Percentiles rank a stretch among this genome's conserved stretches.
These are phyloP conservation scores for Setaria viridis DNA, from an alignment of 202 grass and related monocot genomes.

Conservation along the genomic window DNA sequence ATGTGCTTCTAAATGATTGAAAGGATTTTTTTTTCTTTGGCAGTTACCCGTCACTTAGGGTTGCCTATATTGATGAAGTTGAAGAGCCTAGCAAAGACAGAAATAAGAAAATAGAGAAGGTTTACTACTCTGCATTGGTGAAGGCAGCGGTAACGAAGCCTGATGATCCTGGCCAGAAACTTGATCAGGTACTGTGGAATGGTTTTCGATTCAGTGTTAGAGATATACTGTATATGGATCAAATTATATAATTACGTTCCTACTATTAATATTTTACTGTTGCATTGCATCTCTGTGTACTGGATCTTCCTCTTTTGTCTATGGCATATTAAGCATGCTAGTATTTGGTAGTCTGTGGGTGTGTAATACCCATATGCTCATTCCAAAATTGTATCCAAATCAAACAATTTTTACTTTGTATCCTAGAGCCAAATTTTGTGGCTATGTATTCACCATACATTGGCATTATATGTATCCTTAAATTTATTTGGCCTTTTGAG, in stretches of 20 bases:
- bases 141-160: slow-evolving; percentile 86
- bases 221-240: slow-evolving; percentile 27
- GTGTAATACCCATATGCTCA: background rate
- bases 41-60: slow-evolving; percentile 92
- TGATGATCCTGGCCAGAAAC: slow-evolving; percentile 68
- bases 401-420: background rate
- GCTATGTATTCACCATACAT: background rate
- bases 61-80: slow-evolving; percentile 96
- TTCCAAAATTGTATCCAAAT: slow-evolving; percentile 6
- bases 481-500: slow-evolving; percentile 16
- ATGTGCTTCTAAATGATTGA: slow-evolving; percentile 23
- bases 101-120: slow-evolving; percentile 81
- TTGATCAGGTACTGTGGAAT: slow-evolving; percentile 74
- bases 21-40: slow-evolving; percentile 26
- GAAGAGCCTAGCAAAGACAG: slow-evolving; percentile 73
- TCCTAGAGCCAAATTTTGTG: slow-evolving; percentile 18
- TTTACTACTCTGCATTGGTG: slow-evolving; percentile 91
- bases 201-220: slow-evolving; percentile 15
- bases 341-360: background rate
- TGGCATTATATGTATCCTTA: background rate
- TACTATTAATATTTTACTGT: slow-evolving; percentile 11
- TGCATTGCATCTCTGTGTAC: background rate
- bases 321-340: background rate
- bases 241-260: slow-evolving; percentile 22
- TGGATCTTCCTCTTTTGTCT: background rate